Evolutionary conservation across 495 filamentous ascomycete genomes (phyloP), one percentile per base, ranked within the genome.

Genomic region (Annulohypoxylon nitens): DNA sequence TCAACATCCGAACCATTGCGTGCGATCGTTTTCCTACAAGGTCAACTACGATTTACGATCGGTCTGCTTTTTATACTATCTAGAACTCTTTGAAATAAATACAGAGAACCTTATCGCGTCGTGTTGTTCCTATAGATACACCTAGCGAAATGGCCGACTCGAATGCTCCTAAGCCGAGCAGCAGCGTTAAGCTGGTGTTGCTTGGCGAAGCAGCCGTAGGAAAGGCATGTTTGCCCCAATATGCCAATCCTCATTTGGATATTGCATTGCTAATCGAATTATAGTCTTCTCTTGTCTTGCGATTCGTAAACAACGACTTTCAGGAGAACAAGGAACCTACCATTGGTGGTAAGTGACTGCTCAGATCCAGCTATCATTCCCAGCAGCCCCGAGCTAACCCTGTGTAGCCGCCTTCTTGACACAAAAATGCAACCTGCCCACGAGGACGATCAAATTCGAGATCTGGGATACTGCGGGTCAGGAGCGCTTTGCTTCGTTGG

Each of bases 281-380:
- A 47, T 71, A 99, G 96, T 98, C 97, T 43, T 99, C 96, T 45
- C 91, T 99, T 58, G 96, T 99, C 62, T 89, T 99, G 74, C 93
- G 96, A 76, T 99, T 99, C 80, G 96, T 99, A 79, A 99, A 98
- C 88, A 95, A 99, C 84, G 96, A 98, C 84, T 99, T 98, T 78
- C 96, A 99, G 86, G 97, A 98, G 83, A 99, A 99, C 82, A 99
- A 99, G 86, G 96, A 99, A 79, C 96, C 96, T 50, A 99, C 96
- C 61, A 99, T 99, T 85, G 96, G 96, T 86, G 95, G 95, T 97
- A 89, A 78, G 90, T 81, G 43, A 23, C 61, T 69, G 62, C 61
- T 64, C 60, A 4, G 48, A 62, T 64, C 3, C 20, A 43, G 14
- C 39, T 43, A 43, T 48, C 26, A 25, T 55, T 59, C 37, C 16